These are phyloP conservation scores for Trichocladium antarcticum DNA, from an alignment of 495 filamentous ascomycete genomes.

Conservation along the genomic window DNA sequence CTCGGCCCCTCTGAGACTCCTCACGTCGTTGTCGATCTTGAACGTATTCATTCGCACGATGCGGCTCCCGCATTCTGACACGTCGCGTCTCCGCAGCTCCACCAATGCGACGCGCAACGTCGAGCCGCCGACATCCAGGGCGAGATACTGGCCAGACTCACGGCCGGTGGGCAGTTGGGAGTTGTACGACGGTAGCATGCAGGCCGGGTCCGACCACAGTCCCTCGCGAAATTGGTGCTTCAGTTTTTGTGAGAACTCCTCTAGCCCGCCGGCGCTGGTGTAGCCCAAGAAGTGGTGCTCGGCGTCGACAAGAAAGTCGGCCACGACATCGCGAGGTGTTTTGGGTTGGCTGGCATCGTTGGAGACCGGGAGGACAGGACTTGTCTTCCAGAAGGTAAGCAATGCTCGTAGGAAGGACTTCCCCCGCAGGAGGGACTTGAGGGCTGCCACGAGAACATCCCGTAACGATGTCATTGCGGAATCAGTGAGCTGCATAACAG, in stretches of 20 bases:
- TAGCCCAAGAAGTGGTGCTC: conserved; percentile 31
- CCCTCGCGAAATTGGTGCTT: conserved; percentile 39
- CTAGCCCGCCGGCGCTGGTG: conserved; percentile 28
- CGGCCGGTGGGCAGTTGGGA: conserved; percentile 59
- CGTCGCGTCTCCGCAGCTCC: conserved; percentile 44
- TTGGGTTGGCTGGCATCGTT: conserved; percentile 23
- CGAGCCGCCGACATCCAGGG: conserved; percentile 60
- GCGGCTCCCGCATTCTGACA: conserved; percentile 18
- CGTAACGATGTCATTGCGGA: conserved; percentile 38
- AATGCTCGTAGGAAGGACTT: conserved; percentile 42
- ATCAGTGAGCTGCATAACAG: conserved; percentile 38
- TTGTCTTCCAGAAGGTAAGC: conserved; percentile 35
- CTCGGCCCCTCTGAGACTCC: conserved; percentile 33
- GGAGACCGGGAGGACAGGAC: conserved; percentile 18
- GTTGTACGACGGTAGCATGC: conserved; percentile 56
- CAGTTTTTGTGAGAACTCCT: conserved; percentile 32
- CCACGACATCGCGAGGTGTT: neutral
- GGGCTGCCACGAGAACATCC: conserved; percentile 32
- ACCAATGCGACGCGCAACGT: conserved; percentile 72
- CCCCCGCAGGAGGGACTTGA: conserved; percentile 41
- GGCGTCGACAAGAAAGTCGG: conserved; percentile 27
- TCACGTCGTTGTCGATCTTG: conserved; percentile 40
- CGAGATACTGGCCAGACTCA: conserved; percentile 53
- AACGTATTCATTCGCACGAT: conserved; percentile 40
- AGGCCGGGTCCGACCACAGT: conserved; percentile 35